phyloP scores from a whole-genome alignment of 2,329 filamentous ascomycete species.

The Trichoderma koningiopsis region DNA sequence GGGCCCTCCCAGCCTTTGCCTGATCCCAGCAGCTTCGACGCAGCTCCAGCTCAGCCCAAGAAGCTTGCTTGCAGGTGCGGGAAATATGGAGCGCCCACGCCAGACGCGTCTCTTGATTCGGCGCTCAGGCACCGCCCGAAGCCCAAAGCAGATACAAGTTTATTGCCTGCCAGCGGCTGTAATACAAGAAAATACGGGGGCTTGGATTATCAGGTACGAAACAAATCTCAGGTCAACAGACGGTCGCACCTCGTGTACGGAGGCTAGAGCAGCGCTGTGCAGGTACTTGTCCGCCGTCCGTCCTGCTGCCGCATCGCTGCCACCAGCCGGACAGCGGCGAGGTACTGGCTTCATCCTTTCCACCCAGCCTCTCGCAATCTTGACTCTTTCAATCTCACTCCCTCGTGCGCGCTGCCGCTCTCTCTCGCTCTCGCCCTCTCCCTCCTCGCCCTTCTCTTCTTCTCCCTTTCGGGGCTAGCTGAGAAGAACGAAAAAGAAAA shows the following conservation, averaged over 20 bases:
- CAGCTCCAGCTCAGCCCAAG: conserved; percentile 23
- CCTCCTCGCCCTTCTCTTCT: not conserved
- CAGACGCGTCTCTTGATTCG: conserved; percentile 22
- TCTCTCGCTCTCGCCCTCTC: not conserved
- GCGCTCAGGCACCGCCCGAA: not conserved
- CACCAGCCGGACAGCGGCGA: not conserved
- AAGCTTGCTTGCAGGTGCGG: conserved; percentile 25
- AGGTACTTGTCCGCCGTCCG: not conserved
- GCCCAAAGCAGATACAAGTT: conserved; percentile 20
- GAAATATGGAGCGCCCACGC: conserved; percentile 12
- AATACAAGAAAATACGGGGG: conserved; percentile 16
- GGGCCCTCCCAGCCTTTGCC: conserved; percentile 13
- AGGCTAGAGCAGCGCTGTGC: not conserved
- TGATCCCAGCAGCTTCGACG: conserved; percentile 11
- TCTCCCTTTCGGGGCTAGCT: conserved; percentile 21
- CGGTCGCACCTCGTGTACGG: not conserved
- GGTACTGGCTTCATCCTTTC: conserved; percentile 21
- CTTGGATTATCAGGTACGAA: conserved; percentile 19
- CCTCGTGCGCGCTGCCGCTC: conserved; percentile 7
- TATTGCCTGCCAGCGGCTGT: conserved; percentile 10
- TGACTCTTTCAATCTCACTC: conserved; percentile 21
- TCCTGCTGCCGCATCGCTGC: not conserved
- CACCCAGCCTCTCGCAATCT: conserved; percentile 19
- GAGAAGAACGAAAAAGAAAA: conserved; percentile 17
- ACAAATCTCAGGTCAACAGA: conserved; percentile 1